Percentiles rank a stretch among this genome's conserved stretches.
phyloP scores from a whole-genome alignment of 73 alveolate species.

The Urostyla sp. region DNA sequence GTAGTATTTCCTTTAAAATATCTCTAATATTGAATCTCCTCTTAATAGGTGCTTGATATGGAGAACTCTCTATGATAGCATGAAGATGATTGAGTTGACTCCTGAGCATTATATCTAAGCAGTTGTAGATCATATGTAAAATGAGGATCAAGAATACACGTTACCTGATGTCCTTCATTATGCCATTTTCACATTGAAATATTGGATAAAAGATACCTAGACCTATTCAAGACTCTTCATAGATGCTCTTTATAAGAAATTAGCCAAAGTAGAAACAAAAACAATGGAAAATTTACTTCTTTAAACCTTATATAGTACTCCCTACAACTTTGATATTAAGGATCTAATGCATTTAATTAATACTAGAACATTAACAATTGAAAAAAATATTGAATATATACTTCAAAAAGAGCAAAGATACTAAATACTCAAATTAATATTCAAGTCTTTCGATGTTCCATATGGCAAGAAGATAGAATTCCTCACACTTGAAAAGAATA shows the following conservation, averaged over 20 bases:
- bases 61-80: conserved; percentile 46
- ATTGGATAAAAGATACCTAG: background rate
- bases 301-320: background rate
- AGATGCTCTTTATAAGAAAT: background rate
- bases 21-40: conserved; percentile 9
- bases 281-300: conserved; percentile 41
- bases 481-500: background rate
- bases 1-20: conserved; percentile 54
- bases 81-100: background rate
- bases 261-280: background rate
- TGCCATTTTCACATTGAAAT: background rate
- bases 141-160: conserved; percentile 46
- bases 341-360: background rate
- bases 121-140: conserved; percentile 2
- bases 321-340: background rate
- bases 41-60: conserved; percentile 54
- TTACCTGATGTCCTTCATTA: conserved; percentile 4
- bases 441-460: background rate
- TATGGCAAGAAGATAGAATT: background rate
- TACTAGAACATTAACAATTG: background rate
- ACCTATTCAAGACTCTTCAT: background rate
- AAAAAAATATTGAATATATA: background rate
- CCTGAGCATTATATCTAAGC: conserved; percentile 36
- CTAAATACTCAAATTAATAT: background rate
- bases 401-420: conserved; percentile 31